Evolutionary conservation across 352 stramenopile species (phyloP), one percentile per base, ranked within the genome.

Genomic region (Globisporangium acanthophoron): DNA sequence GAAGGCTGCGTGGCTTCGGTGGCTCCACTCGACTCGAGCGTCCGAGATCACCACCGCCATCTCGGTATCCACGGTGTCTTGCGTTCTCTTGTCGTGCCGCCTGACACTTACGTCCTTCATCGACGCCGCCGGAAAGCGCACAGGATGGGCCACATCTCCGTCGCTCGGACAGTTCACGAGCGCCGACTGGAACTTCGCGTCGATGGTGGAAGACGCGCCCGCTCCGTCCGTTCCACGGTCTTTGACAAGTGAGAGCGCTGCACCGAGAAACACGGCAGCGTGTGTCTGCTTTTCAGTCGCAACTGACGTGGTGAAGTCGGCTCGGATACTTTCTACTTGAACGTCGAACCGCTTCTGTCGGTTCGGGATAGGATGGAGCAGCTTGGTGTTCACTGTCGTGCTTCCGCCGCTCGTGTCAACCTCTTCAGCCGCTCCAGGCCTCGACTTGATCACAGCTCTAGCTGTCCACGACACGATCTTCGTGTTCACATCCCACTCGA

Each of bases 11-110:
- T 81, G 72, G 15, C 61, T 50, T 11, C 21, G 52, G 21, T 78
- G 73, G 21, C 64, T 62, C 74, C 74, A 81, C 37, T 76, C 53
- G 5, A 81, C 44, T 5, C 57, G 60, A 5, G 64, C 46, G 9
- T 70, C 57, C 1, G 64, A 58, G 15, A 80, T 64, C 18, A 56
- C 40, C 40, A 84, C 50, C 1, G 65, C 37, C 67, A 78, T 56
- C 16, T 69, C 55, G 3, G 67, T 54, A 50, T 84, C 67, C 13
- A 54, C 61, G 8, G 49, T 44, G 31, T 77, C 70, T 3, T 2
- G 6, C 5, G 61, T 49, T 27, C 48, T 20, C 12, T 72, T 73
- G 24, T 75, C 64, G 21, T 66, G 44, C 5, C 64, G 61, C 35
- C 69, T 61, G 15, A 80, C 35, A 31, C 52, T 58, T 4, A 80